Percentiles rank a stretch among this genome's conserved stretches.
phyloP scores from a whole-genome alignment of 192 early-diverging fungal genomes.

The Mortierella alpina region DNA sequence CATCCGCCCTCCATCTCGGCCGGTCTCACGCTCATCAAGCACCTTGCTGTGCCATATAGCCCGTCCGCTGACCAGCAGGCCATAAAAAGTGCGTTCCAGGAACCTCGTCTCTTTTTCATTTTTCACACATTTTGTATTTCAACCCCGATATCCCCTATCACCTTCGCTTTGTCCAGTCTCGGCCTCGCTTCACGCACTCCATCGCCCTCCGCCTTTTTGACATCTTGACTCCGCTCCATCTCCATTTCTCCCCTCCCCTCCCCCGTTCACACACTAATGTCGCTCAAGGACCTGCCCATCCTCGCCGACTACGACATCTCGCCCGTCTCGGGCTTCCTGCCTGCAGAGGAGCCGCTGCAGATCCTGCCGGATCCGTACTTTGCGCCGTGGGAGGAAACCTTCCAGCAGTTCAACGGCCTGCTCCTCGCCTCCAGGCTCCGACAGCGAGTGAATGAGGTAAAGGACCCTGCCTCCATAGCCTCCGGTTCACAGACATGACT shows the following conservation, averaged over 20 bases:
- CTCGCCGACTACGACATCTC: slow-evolving; percentile 88
- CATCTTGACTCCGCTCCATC: not conserved
- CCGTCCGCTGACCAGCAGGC: no score
- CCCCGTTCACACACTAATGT: slow-evolving; percentile 13
- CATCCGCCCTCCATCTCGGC: no score
- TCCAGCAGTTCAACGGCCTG: slow-evolving; percentile 82
- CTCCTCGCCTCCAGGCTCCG: slow-evolving; percentile 77
- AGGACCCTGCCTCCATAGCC: not conserved
- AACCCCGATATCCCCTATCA: slow-evolving; percentile 12
- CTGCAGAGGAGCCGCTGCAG: slow-evolving; percentile 76
- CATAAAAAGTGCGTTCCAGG: not conserved
- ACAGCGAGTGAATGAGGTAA: slow-evolving; percentile 75
- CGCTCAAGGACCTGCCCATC: slow-evolving; percentile 43
- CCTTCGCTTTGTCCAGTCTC: not conserved
- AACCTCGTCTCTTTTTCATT: not conserved
- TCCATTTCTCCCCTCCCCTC: not conserved
- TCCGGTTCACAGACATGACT: not conserved
- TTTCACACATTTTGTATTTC: not conserved
- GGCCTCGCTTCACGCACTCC: not conserved
- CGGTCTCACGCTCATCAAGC: not conserved
- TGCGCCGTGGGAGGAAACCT: slow-evolving; percentile 87
- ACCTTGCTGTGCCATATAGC: not conserved
- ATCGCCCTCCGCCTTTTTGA: not conserved
- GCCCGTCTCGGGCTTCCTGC: slow-evolving; percentile 88
- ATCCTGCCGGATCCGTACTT: slow-evolving; percentile 82